These are phyloP conservation scores for Akanthomyces lecanii DNA, from an alignment of 2,329 filamentous ascomycete genomes.

Conservation along the genomic window DNA sequence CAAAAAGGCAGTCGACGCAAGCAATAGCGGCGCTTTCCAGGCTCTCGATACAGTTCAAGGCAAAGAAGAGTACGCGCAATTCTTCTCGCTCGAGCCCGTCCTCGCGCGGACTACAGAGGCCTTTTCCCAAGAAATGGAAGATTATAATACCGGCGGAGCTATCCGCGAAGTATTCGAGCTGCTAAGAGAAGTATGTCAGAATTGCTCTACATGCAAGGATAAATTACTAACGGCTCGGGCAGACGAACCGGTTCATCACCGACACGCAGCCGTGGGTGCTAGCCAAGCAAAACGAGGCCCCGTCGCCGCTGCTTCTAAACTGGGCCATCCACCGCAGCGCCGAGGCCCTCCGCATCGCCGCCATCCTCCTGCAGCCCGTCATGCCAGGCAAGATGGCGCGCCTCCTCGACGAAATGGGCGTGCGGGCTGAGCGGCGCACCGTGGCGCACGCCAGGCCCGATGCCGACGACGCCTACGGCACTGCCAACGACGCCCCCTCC, in stretches of 20 bases:
- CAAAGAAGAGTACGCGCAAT: conserved; percentile 8
- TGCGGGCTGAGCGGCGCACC: conserved; percentile 57
- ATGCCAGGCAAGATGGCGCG: conserved; percentile 74
- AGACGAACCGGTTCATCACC: conserved; percentile 49
- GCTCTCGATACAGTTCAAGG: not conserved
- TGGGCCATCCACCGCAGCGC: conserved; percentile 64
- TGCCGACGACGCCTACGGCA: conserved; percentile 67
- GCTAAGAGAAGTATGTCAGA: conserved; percentile 50
- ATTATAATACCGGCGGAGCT: conserved; percentile 60
- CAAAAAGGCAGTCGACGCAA: conserved; percentile 47
- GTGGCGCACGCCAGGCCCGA: conserved; percentile 60
- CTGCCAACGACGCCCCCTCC: conserved; percentile 23
- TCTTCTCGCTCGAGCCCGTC: conserved; percentile 26
- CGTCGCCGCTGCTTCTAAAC: conserved; percentile 42
- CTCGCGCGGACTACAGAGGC: conserved; percentile 21
- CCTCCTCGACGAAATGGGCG: conserved; percentile 74
- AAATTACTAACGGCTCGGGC: conserved; percentile 17
- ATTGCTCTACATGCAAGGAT: not conserved
- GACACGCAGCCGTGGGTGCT: conserved; percentile 65
- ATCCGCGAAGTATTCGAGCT: conserved; percentile 60
- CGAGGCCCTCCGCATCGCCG: conserved; percentile 73
- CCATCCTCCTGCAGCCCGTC: conserved; percentile 84
- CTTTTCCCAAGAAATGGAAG: conserved; percentile 55
- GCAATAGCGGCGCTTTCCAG: conserved; percentile 26
- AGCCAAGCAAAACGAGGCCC: conserved; percentile 33